A percentile compares a stretch with the other conserved stretches of the same genome.
phyloP scores from a whole-genome alignment of 139 green algal genomes.

The Zygnema cylindricum region DNA sequence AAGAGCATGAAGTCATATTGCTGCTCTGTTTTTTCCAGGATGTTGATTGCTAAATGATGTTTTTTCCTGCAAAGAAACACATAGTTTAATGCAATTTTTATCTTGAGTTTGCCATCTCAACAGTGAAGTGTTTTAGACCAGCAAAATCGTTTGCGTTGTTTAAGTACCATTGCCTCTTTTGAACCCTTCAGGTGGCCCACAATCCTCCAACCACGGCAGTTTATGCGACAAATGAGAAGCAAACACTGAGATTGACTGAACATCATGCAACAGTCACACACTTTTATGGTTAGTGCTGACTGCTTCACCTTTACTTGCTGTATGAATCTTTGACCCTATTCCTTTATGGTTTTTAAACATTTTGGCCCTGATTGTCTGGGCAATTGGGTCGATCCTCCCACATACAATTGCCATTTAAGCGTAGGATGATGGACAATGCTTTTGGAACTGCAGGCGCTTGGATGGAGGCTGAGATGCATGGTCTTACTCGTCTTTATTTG shows the following conservation, averaged over 20 bases:
- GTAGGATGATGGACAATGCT: neutral
- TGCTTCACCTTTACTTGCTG: no score
- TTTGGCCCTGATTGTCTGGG: no score
- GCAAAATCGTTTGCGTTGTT: no score
- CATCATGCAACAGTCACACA: neutral
- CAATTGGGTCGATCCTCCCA: no score
- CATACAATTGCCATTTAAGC: neutral
- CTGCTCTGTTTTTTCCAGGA: no score
- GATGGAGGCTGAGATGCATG: neutral
- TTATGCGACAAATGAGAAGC: neutral
- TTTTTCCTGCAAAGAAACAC: no score
- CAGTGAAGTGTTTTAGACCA: no score
- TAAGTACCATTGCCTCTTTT: no score
- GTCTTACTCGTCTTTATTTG: neutral
- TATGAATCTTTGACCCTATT: neutral
- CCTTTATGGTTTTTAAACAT: neutral
- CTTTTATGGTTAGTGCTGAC: neutral
- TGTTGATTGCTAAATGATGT: no score
- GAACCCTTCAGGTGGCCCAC: neutral
- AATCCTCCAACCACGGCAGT: neutral
- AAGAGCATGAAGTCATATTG: no score
- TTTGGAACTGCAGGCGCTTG: neutral
- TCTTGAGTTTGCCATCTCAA: no score
- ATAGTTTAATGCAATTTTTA: no score
- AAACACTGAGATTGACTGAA: neutral